Evolutionary conservation across 75 land plant species (phyloP).

Genomic region (Pseudotsuga menziesii): DNA sequence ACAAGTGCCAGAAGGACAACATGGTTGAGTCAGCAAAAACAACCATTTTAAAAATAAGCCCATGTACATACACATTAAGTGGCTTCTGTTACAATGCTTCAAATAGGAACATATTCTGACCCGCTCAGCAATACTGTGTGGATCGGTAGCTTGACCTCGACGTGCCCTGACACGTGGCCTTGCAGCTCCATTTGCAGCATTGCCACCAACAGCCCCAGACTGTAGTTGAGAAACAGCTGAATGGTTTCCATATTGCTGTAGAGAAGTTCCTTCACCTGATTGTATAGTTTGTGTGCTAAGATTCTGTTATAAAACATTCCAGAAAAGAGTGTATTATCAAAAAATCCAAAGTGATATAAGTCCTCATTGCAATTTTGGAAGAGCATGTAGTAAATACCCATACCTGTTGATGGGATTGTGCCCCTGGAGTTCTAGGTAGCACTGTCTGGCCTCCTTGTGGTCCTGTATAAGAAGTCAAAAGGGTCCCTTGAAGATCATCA

Average conservation of each 20-base stretch:
- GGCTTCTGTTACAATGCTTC: slow-evolving; percentile 11
- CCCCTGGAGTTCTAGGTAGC: background rate
- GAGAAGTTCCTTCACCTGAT: slow-evolving; percentile 11
- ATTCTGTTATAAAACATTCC: slow-evolving; percentile 1
- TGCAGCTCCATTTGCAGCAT: slow-evolving; percentile 20
- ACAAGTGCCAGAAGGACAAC: slow-evolving; percentile 1
- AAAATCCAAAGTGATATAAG: background rate
- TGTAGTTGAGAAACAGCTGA: slow-evolving; percentile 18
- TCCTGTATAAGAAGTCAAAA: slow-evolving; percentile 13
- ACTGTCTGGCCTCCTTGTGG: slow-evolving; percentile 4
- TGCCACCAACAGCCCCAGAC: slow-evolving; percentile 2
- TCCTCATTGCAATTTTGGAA: background rate
- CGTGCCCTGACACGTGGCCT: slow-evolving; percentile 46
- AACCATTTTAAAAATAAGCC: slow-evolving; percentile 8
- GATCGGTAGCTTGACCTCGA: slow-evolving; percentile 64
- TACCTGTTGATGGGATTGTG: slow-evolving; percentile 18
- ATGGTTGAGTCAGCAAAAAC: background rate
- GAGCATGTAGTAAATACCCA: background rate
- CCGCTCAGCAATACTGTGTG: slow-evolving; percentile 66
- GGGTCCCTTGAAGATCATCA: slow-evolving; percentile 10
- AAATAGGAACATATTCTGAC: slow-evolving; percentile 23
- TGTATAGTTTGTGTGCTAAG: slow-evolving; percentile 11
- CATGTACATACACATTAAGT: slow-evolving; percentile 14
- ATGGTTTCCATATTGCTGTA: background rate
- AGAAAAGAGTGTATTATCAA: background rate